Base-by-base conservation (phyloP, 805 yeast species). In the Saturnispora gosingensis region DNA sequence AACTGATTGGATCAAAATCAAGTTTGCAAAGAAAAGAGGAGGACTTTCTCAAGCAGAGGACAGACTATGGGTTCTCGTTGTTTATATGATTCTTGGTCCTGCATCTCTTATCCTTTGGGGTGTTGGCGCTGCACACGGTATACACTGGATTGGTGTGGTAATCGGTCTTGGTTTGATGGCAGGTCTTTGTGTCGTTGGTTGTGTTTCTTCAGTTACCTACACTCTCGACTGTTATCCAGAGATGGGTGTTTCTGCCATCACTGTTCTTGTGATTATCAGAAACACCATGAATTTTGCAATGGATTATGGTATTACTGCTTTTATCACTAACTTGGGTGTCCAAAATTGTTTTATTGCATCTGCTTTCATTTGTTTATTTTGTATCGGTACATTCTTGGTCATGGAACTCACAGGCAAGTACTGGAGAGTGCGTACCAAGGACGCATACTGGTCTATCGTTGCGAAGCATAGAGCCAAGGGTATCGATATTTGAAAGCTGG, bases 61-160 rank as follows among this genome's bases (percentile, higher is more conserved):
- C 56, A 67, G 85, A 55, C 67, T 80, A 16, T 79, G 81, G 80
- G 73, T 75, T 15, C 57, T 77, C 56, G 51, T 67, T 2, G 62
- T 73, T 6, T 76, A 75, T 54, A 67, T 70, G 59, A 64, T 81
- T 36, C 57, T 81, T 8, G 78, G 80, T 4, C 82, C 82, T 1
- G 70, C 72, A 0, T 79, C 84, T 0, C 66, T 80, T 52, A 72
- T 81, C 54, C 67, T 83, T 15, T 80, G 83, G 74, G 88, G 88
- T 46, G 74, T 81, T 43, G 86, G 85, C 10, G 82, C 85, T 0
- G 73, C 74, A 46, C 72, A 74, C 48, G 72, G 69, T 4, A 66
- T 75, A 30, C 76, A 75, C 48, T 82, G 86, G 85, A 69, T 78
- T 49, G 77, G 78, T 2, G 67, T 76, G 4, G 72, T 76, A 38